These are phyloP conservation scores for Fusarium brevicatenulatum DNA, from an alignment of 2,329 filamentous ascomycete genomes.

Conservation along the genomic window DNA sequence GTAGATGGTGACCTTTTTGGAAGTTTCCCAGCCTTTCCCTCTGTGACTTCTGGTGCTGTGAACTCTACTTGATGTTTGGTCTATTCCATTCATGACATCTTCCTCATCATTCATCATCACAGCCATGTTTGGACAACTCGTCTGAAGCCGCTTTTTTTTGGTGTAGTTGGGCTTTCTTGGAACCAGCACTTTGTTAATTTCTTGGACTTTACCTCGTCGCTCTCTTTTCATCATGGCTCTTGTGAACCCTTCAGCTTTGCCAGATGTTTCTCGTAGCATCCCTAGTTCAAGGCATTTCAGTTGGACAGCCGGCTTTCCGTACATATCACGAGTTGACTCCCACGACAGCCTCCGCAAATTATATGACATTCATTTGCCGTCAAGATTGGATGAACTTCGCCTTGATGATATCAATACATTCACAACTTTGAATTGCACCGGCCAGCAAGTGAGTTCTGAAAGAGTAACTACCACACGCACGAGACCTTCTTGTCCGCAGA, in stretches of 20 bases:
- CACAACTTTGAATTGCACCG: constrained; percentile 54
- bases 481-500: constrained; percentile 31
- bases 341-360: constrained; percentile 18
- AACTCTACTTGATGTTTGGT: not conserved
- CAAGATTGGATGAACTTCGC: constrained; percentile 35
- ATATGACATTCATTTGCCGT: constrained; percentile 49
- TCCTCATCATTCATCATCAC: constrained; percentile 47
- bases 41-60: not conserved
- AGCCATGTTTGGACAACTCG: constrained; percentile 53
- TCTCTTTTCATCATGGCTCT: constrained; percentile 50
- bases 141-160: constrained; percentile 39
- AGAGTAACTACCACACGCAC: not conserved
- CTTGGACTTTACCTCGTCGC: constrained; percentile 45
- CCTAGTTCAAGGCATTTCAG: constrained; percentile 52
- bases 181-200: constrained; percentile 49
- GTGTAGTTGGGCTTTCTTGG: constrained; percentile 58
- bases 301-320: constrained; percentile 46
- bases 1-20: constrained; percentile 11
- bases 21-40: not conserved
- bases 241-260: constrained; percentile 45
- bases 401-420: constrained; percentile 48
- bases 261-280: constrained; percentile 51
- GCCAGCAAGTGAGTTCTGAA: constrained; percentile 2
- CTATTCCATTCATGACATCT: not conserved
- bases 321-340: constrained; percentile 1